phyloP scores from a whole-genome alignment of 805 yeast genomes.

The Dipodascus geniculatus region DNA sequence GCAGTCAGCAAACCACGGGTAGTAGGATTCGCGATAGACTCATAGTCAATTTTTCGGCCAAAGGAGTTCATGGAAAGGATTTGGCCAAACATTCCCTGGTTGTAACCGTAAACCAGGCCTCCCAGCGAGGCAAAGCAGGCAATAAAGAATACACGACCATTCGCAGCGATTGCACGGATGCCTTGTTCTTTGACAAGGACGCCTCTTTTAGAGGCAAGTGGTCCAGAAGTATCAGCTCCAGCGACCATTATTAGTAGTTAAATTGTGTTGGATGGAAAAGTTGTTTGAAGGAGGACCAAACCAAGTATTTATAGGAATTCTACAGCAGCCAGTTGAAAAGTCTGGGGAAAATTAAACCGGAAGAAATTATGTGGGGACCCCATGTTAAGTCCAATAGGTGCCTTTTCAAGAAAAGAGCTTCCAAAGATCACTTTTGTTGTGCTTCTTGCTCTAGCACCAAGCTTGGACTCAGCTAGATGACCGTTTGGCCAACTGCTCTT shows the following conservation, averaged over 20 bases:
- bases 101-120: slow-evolving; percentile 21
- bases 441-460: too few species aligned
- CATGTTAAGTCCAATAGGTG: too few species aligned
- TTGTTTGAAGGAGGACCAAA: neutral
- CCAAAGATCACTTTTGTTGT: too few species aligned
- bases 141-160: slow-evolving; percentile 13
- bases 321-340: neutral
- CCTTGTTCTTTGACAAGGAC: slow-evolving; percentile 10
- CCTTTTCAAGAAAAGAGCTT: too few species aligned
- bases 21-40: slow-evolving; percentile 13
- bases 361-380: neutral
- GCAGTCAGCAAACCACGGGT: slow-evolving; percentile 12
- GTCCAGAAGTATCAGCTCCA: neutral
- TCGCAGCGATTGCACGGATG: slow-evolving; percentile 1
- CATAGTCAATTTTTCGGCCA: slow-evolving; percentile 10
- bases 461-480: too few species aligned
- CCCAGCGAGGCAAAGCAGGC: slow-evolving; percentile 22
- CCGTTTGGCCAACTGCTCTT: too few species aligned
- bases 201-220: neutral
- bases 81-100: slow-evolving; percentile 21
- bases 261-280: too few species aligned
- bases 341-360: neutral
- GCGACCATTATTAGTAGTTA: neutral
- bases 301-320: neutral
- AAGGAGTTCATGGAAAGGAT: slow-evolving; percentile 18